Conservation (phyloP, 1,284 basidiomycete species). For the Cronartium ribicola region DNA sequence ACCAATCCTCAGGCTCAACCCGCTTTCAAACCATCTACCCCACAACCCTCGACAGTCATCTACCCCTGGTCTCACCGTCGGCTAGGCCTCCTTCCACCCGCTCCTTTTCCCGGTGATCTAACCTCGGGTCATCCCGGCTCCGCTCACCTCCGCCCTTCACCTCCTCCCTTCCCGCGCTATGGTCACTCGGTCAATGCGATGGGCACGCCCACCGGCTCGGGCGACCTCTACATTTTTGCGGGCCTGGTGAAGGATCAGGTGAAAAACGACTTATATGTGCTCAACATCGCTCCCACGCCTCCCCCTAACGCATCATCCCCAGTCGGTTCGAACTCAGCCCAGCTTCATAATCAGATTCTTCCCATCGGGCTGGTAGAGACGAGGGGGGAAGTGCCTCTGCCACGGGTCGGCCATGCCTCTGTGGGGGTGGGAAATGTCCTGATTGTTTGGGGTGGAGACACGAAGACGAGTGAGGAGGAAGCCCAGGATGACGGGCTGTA, state of each 20-base stretch:
- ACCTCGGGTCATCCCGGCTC: constrained; percentile 60
- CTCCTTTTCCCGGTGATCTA: constrained; percentile 62
- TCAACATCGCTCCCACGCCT: constrained; percentile 66
- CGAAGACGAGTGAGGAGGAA: constrained; percentile 64
- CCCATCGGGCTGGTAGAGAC: constrained; percentile 63
- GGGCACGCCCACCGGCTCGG: constrained; percentile 59
- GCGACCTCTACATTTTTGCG: constrained; percentile 94
- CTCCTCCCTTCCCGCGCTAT: constrained; percentile 86
- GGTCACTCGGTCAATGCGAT: constrained; percentile 89
- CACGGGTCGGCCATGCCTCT: constrained; percentile 90
- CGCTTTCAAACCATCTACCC: neutral
- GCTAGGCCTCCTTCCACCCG: constrained; percentile 63
- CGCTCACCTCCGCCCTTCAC: constrained; percentile 57
- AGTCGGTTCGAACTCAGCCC: constrained; percentile 42
- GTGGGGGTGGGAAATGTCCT: constrained; percentile 93
- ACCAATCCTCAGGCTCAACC: neutral
- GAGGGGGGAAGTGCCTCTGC: constrained; percentile 79
- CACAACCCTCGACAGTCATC: constrained; percentile 43
- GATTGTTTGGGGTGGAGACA: constrained; percentile 98
- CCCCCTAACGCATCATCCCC: constrained; percentile 24
- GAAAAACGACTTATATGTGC: constrained; percentile 88
- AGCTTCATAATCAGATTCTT: constrained; percentile 45
- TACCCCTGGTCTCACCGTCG: constrained; percentile 74
- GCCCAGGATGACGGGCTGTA: constrained; percentile 90
- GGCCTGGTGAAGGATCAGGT: constrained; percentile 88